Conservation (phyloP, 371 early-diverging fungal species). For the Circinella minor region DNA sequence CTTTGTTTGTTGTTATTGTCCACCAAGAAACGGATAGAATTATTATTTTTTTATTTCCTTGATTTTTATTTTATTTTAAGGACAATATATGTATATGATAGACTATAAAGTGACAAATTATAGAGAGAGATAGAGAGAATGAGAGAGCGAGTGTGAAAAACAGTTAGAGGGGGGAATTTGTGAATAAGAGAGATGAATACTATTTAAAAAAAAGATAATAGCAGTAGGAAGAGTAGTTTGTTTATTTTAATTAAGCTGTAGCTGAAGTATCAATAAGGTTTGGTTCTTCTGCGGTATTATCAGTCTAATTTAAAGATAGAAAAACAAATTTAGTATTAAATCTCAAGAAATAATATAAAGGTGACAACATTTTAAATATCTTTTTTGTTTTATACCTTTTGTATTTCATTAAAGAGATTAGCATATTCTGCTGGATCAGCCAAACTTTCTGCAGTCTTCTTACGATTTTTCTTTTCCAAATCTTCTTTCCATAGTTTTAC, state of each 20-base stretch:
- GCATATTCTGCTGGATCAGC: constrained; percentile 85
- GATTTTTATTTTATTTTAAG: too few relatives aligned
- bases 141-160: too few relatives aligned
- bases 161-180: too few relatives aligned
- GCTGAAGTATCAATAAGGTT: not conserved
- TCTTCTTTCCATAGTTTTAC: constrained; percentile 83
- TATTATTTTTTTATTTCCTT: too few relatives aligned
- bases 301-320: not conserved
- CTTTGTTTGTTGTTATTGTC: too few relatives aligned
- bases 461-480: constrained; percentile 69
- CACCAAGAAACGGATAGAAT: too few relatives aligned
- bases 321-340: not conserved
- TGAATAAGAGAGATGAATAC: not conserved
- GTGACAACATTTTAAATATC: not conserved
- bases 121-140: too few relatives aligned
- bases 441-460: constrained; percentile 87
- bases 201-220: not conserved
- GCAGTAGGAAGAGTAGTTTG: not conserved
- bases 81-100: too few relatives aligned
- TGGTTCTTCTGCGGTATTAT: constrained; percentile 1
- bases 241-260: not conserved
- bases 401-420: constrained; percentile 84
- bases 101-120: too few relatives aligned
- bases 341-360: not conserved
- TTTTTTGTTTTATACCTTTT: constrained; percentile 2